Evolutionary conservation across 768 basidiomycete species (phyloP), one percentile per base, ranked within the genome.

Genomic region (Megacollybia marginata): DNA sequence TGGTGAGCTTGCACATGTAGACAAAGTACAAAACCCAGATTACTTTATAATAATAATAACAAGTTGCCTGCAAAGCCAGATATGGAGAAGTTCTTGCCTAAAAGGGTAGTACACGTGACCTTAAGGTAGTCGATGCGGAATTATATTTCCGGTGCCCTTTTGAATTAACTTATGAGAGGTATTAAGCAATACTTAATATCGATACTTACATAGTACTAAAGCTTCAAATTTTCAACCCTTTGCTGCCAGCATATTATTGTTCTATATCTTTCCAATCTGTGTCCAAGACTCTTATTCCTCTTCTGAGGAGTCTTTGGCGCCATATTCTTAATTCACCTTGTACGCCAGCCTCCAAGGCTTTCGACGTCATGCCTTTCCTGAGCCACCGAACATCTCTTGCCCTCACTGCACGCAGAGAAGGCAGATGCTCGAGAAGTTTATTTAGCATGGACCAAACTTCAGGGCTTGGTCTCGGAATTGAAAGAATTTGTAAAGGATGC

Each of bases 261-360:
- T 64, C 63, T 50, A 66, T 65, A 52, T 76, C 74, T 52, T 72
- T 80, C 86, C 89, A 90, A 50, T 87, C 80, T 13, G 76, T 72
- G 58, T 92, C 89, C 48, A 91, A 67, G 28, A 92, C 65, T 18
- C 73, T 71, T 44, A 92, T 74, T 1, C 77, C 70, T 57, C 76
- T 69, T 49, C 79, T 70, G 10, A 67, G 68, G 32, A 92, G 69
- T 47, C 83, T 74, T 44, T 76, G 72, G 52, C 73, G 73, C 89
- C 89, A 92, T 50, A 81, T 76, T 54, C 72, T 69, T 79, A 92
- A 83, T 61, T 88, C 85, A 40, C 88, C 89, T 64, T 90, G 88
- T 12, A 88, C 76, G 8, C 89, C 89, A 7, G 88, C 77, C 54
- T 76, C 80, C 54, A 78, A 80, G 20, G 89, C 89, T 51, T 74